phyloP scores from a whole-genome alignment of 768 basidiomycete genomes.

The Naganishia vishniacii region DNA sequence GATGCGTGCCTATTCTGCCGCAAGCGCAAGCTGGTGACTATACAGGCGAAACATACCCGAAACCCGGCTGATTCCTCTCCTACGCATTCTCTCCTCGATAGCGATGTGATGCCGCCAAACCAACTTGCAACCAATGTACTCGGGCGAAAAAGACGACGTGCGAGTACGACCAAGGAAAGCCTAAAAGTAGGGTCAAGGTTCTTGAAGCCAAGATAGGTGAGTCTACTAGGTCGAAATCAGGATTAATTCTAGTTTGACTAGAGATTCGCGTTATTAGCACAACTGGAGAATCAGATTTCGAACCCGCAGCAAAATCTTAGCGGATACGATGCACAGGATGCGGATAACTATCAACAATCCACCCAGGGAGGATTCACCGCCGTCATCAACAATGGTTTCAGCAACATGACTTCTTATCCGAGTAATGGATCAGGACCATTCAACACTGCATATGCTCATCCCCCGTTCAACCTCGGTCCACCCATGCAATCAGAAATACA shows the following conservation, averaged over 20 bases:
- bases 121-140: constrained; percentile 14
- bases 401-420: constrained; percentile 4
- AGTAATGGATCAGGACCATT: background rate
- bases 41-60: background rate
- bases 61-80: constrained; percentile 20
- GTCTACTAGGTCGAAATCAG: background rate
- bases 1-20: constrained; percentile 18
- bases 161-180: constrained; percentile 18
- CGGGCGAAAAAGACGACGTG: constrained; percentile 10
- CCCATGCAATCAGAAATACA: background rate
- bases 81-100: background rate
- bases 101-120: constrained; percentile 19
- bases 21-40: constrained; percentile 44
- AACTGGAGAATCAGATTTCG: constrained; percentile 4
- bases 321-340: background rate
- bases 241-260: no score
- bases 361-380: background rate
- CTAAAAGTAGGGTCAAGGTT: constrained; percentile 17
- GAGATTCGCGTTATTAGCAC: no score
- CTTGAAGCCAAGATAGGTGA: constrained; percentile 25
- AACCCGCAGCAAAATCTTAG: background rate
- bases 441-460: constrained; percentile 14
- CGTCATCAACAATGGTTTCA: constrained; percentile 3
- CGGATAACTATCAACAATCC: background rate
- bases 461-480: constrained; percentile 9